These are phyloP conservation scores for Neofusicoccum ribis DNA, from an alignment of 2,329 filamentous ascomycete genomes.

Conservation along the genomic window DNA sequence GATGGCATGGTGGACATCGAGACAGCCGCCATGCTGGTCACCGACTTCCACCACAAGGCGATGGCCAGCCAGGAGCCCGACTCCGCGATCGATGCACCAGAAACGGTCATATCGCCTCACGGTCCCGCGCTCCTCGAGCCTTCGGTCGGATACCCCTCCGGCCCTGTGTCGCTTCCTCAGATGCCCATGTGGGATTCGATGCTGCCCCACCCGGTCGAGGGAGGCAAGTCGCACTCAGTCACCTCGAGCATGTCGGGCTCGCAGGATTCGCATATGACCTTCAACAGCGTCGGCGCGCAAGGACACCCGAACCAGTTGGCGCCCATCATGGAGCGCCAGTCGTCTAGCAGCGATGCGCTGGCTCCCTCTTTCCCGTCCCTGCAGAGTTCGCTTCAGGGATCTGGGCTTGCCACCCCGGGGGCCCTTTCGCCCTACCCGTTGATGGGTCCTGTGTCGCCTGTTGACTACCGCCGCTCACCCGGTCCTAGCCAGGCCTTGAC, in stretches of 20 bases:
- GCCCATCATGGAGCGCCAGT: conserved; percentile 63
- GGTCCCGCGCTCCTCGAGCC: conserved; percentile 74
- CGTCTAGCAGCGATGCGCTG: conserved; percentile 58
- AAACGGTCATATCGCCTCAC: conserved; percentile 72
- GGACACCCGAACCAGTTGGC: conserved; percentile 65
- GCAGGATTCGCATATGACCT: conserved; percentile 62
- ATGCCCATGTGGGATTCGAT: conserved; percentile 86
- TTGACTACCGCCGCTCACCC: conserved; percentile 70
- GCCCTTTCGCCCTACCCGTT: conserved; percentile 72
- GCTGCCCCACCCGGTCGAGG: conserved; percentile 67
- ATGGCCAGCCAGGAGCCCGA: conserved; percentile 69
- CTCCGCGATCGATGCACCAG: conserved; percentile 54
- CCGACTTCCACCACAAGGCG: conserved; percentile 95
- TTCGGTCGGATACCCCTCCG: conserved; percentile 69
- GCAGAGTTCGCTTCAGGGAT: conserved; percentile 69
- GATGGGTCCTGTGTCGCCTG: conserved; percentile 67
- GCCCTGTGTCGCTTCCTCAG: conserved; percentile 78
- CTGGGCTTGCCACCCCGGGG: conserved; percentile 68
- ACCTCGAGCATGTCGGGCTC: conserved; percentile 65
- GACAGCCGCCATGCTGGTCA: conserved; percentile 97
- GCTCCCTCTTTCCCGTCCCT: conserved; percentile 69
- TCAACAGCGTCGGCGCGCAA: conserved; percentile 59
- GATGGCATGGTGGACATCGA: conserved; percentile 95
- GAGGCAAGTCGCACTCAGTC: conserved; percentile 75
- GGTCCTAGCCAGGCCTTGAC: conserved; percentile 66